phyloP scores from a whole-genome alignment of 257 asterid genomes.

The Solanum pinnatisectum region DNA sequence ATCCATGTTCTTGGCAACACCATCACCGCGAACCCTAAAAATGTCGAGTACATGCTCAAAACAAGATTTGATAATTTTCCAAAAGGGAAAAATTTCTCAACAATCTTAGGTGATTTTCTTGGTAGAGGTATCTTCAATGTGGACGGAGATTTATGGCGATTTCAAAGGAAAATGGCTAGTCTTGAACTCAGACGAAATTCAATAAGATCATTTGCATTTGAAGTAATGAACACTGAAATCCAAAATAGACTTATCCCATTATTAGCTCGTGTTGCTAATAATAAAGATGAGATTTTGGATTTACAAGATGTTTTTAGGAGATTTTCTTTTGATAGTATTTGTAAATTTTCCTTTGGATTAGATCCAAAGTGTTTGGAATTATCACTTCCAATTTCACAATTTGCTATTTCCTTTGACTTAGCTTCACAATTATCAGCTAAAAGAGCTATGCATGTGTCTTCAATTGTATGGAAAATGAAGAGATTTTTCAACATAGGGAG shows the following conservation, averaged over 20 bases:
- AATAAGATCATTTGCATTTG: slow-evolving; percentile 21
- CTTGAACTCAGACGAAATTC: slow-evolving; percentile 23
- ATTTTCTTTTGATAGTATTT: slow-evolving; percentile 34
- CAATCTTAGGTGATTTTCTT: slow-evolving; percentile 34
- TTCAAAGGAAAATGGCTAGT: slow-evolving; percentile 29
- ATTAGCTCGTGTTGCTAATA: neutral
- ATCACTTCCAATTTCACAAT: slow-evolving; percentile 25
- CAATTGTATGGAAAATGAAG: slow-evolving; percentile 28
- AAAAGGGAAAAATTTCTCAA: slow-evolving; percentile 31
- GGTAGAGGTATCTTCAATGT: slow-evolving; percentile 41
- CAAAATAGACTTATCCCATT: slow-evolving; percentile 25
- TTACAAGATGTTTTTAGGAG: slow-evolving; percentile 34
- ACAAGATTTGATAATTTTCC: slow-evolving; percentile 31
- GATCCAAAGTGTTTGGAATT: slow-evolving; percentile 36
- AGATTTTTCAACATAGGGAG: slow-evolving; percentile 22
- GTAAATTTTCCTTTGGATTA: slow-evolving; percentile 37
- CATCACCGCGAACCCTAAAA: slow-evolving; percentile 29
- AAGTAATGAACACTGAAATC: slow-evolving; percentile 24
- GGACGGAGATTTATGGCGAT: slow-evolving; percentile 32
- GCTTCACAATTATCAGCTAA: slow-evolving; percentile 37
- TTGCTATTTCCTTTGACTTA: slow-evolving; percentile 23
- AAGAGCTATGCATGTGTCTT: slow-evolving; percentile 29
- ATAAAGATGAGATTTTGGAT: slow-evolving; percentile 7
- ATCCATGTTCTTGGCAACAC: slow-evolving; percentile 65
- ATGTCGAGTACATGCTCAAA: slow-evolving; percentile 35